Evolutionary conservation across 2,329 filamentous ascomycete species (phyloP).

Genomic region (Phialophora tarda): DNA sequence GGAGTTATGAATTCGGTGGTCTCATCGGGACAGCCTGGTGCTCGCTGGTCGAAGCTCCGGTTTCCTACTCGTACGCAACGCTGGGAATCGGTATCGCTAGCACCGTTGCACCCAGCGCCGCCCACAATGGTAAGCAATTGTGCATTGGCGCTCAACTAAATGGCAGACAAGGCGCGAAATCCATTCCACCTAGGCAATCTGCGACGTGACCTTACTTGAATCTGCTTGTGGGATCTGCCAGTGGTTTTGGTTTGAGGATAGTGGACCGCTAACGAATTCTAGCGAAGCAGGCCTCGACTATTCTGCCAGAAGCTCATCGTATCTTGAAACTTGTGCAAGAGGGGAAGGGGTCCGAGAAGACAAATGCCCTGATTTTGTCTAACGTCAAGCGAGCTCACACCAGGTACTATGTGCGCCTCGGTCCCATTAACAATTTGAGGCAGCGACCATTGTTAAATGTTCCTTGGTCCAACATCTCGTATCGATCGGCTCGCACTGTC

Average conservation of each 20-base stretch:
- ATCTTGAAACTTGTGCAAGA: neutral
- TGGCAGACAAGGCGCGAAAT: neutral
- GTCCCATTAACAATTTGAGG: neutral
- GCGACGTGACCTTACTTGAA: neutral
- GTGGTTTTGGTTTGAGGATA: neutral
- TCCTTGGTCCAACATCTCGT: neutral
- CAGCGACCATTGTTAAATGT: neutral
- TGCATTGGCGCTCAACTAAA: neutral
- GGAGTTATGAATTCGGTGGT: neutral
- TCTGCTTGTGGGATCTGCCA: neutral
- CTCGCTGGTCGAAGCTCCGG: neutral
- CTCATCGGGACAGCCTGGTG: neutral
- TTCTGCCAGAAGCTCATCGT: neutral
- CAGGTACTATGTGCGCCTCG: neutral
- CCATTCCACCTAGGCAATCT: neutral
- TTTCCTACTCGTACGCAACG: neutral
- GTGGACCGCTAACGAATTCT: neutral
- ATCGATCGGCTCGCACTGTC: neutral
- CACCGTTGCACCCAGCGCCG: neutral
- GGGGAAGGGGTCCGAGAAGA: neutral
- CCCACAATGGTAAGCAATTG: neutral
- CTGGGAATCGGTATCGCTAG: neutral
- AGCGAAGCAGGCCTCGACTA: neutral
- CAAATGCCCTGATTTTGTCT: neutral
- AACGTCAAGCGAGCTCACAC: neutral